Evolutionary conservation across 2,329 filamentous ascomycete genomes (phyloP).

Genomic region (Microthyrium microscopicum): DNA sequence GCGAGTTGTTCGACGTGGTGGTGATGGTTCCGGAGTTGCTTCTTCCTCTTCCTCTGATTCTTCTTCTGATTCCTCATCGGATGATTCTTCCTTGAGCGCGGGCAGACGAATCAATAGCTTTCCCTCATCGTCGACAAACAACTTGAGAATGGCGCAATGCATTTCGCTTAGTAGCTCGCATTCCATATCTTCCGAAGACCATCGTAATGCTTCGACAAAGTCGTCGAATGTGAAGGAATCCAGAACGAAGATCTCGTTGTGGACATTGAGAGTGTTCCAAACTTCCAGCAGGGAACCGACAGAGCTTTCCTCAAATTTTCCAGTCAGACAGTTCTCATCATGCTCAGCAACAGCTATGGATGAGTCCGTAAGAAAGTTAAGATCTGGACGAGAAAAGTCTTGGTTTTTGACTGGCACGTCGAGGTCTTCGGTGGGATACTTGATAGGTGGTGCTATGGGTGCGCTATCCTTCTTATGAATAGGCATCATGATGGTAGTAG

Average conservation of each 20-base stretch:
- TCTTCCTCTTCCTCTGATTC: constrained; percentile 37
- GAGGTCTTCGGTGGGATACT: constrained; percentile 91
- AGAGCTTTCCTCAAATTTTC: constrained; percentile 61
- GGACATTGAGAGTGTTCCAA: constrained; percentile 97
- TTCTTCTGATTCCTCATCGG: constrained; percentile 53
- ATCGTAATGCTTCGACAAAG: constrained; percentile 73
- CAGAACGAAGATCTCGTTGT: constrained; percentile 81
- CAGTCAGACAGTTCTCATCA: constrained; percentile 19
- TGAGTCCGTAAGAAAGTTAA: constrained; percentile 61
- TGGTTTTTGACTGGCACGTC: constrained; percentile 54
- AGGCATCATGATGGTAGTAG: neutral
- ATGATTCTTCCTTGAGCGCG: constrained; percentile 17
- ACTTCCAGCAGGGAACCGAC: constrained; percentile 76
- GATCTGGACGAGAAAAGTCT: constrained; percentile 48
- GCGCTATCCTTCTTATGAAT: constrained; percentile 14
- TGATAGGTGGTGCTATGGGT: constrained; percentile 62
- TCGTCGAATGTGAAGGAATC: constrained; percentile 98
- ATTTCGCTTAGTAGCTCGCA: constrained; percentile 82
- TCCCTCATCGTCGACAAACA: constrained; percentile 65
- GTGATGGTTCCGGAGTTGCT: constrained; percentile 48
- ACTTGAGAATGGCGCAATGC: constrained; percentile 80
- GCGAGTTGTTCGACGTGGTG: constrained; percentile 60
- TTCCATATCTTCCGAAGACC: constrained; percentile 53
- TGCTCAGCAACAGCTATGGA: constrained; percentile 30
- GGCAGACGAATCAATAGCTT: constrained; percentile 42